Base-by-base conservation (phyloP, 1,139 yeast genomes). In the Taphrina wiesneri region DNA sequence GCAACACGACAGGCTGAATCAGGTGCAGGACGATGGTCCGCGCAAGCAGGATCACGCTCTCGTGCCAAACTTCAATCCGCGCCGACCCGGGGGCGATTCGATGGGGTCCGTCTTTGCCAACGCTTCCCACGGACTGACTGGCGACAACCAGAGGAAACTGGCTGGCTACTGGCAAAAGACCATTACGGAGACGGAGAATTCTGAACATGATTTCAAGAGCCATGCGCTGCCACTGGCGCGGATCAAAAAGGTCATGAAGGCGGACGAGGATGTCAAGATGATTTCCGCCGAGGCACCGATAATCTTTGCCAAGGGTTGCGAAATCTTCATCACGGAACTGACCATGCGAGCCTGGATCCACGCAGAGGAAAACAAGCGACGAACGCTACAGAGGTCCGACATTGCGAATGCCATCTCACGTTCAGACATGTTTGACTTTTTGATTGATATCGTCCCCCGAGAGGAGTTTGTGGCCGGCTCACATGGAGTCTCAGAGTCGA, bases 301-400 rank as follows among this genome's bases (percentile, higher is more conserved):
- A 45, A 78, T 93, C 69, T 93, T 93, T 79, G 98, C 99, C 59
- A 93, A 93, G 76, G 98, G 98, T 0, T 93, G 99, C 77, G 99
- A 93, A 75, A 87, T 93, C 52, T 93, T 93, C 77, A 93, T 93
- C 70, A 92, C 98, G 0, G 99, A 93, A 76, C 81, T 93, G 67
- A 92, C 99, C 13, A 91, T 93, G 97, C 82, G 99, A 68, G 98
- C 99, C 2, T 93, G 99, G 99, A 90, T 93, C 69, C 97, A 92
- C 73, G 97, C 98, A 0, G 98, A 93, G 75, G 97, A 90, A 73
- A 90, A 90, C 78, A 93, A 93, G 75, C 83, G 99, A 71, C 81
- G 99, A 70, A 93, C 99, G 11, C 79, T 93, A 69, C 99, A 93
- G 77, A 87, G 92, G 73, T 87, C 92, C 1, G 99, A 93, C 75